phyloP scores from a whole-genome alignment of 192 early-diverging fungal species.

The Backusella westeae region DNA sequence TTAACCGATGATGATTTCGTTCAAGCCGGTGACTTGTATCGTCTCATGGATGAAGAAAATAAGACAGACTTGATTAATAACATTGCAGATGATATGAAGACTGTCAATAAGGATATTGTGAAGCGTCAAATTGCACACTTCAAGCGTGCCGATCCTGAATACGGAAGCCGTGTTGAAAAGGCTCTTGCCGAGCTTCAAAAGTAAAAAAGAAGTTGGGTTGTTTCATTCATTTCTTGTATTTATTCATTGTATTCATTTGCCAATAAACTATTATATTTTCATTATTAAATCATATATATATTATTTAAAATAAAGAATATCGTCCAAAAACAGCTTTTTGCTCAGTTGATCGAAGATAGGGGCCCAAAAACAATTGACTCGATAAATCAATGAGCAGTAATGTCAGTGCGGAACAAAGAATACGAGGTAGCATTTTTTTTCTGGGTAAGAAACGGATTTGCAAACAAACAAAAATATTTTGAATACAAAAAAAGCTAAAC shows the following conservation, averaged over 20 bases:
- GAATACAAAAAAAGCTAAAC: neutral
- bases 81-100: slow-evolving; percentile 59
- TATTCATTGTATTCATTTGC: neutral
- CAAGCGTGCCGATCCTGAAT: slow-evolving; percentile 70
- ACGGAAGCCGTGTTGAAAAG: slow-evolving; percentile 64
- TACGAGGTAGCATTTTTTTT: neutral
- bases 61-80: slow-evolving; percentile 60
- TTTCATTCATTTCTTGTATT: neutral
- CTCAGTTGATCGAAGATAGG: neutral
- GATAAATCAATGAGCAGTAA: neutral
- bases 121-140: slow-evolving; percentile 68
- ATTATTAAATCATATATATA: neutral
- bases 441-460: neutral
- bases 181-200: slow-evolving; percentile 13
- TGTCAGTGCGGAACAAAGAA: neutral
- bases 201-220: neutral
- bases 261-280: neutral
- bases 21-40: slow-evolving; percentile 64
- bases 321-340: neutral
- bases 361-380: neutral
- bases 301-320: neutral
- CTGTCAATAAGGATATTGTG: slow-evolving; percentile 62
- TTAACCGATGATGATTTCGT: slow-evolving; percentile 62
- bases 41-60: slow-evolving; percentile 58
- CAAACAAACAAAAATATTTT: neutral